These are phyloP conservation scores for Stachybotrys elegans DNA, from an alignment of 2,329 filamentous ascomycete species.

Conservation along the genomic window DNA sequence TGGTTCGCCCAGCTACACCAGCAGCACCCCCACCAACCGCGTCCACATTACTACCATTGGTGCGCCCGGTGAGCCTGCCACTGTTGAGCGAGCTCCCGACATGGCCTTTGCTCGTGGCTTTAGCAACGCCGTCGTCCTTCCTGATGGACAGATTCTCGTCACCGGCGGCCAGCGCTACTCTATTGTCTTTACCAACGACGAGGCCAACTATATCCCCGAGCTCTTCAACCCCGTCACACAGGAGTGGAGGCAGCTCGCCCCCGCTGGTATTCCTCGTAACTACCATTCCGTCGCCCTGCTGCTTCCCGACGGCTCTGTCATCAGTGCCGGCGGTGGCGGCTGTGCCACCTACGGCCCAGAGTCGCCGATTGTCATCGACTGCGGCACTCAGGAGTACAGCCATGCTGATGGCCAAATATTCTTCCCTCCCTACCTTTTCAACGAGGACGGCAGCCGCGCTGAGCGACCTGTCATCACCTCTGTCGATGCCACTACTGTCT, in stretches of 20 bases:
- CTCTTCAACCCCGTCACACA: constrained; percentile 38
- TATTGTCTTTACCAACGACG: constrained; percentile 38
- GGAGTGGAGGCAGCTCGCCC: constrained; percentile 30
- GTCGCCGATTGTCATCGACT: not conserved
- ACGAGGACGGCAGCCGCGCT: constrained; percentile 31
- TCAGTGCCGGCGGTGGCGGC: constrained; percentile 44
- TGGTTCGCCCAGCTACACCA: constrained; percentile 38
- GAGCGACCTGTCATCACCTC: constrained; percentile 34
- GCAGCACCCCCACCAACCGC: constrained; percentile 30
- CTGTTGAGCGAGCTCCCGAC: constrained; percentile 10
- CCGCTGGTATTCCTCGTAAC: constrained; percentile 34
- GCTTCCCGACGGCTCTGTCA: constrained; percentile 43
- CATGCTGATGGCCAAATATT: constrained; percentile 53
- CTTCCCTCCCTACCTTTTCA: constrained; percentile 50
- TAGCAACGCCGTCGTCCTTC: constrained; percentile 38
- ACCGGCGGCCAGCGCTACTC: constrained; percentile 28
- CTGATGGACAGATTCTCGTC: constrained; percentile 39
- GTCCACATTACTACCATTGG: constrained; percentile 45
- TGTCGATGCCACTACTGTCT: constrained; percentile 14
- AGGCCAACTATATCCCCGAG: constrained; percentile 36
- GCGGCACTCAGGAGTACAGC: constrained; percentile 18
- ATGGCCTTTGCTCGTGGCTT: constrained; percentile 36
- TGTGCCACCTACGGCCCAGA: constrained; percentile 31
- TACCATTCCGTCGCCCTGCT: constrained; percentile 47
- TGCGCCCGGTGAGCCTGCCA: constrained; percentile 9